Percentiles rank a stretch among this genome's conserved stretches.
phyloP scores from a whole-genome alignment of 2,329 filamentous ascomycete species.

The Aspergillus alliaceus region DNA sequence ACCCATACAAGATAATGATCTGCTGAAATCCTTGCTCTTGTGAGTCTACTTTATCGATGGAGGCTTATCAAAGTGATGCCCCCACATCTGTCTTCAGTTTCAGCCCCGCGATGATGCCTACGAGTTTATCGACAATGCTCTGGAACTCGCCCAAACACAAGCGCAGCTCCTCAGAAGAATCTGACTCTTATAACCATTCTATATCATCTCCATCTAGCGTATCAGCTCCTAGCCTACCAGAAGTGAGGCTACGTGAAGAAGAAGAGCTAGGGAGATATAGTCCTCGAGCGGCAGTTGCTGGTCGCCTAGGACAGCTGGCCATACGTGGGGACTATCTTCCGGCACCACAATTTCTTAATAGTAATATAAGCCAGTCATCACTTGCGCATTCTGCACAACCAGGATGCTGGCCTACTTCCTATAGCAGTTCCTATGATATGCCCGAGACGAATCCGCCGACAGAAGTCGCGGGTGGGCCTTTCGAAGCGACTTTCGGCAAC shows the following conservation, averaged over 20 bases:
- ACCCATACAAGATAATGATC: constrained; percentile 9
- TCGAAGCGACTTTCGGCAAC: constrained; percentile 10
- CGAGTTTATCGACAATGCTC: constrained; percentile 20
- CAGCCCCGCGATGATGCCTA: constrained; percentile 33
- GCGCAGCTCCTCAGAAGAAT: constrained; percentile 35
- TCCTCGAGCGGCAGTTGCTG: constrained; percentile 40
- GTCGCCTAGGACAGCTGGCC: constrained; percentile 41
- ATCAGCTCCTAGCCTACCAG: constrained; percentile 32
- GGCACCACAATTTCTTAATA: constrained; percentile 16
- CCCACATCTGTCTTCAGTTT: constrained; percentile 22
- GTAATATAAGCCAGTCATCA: constrained; percentile 11
- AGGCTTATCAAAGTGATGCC: constrained; percentile 19
- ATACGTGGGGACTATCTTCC: constrained; percentile 33
- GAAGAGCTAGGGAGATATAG: constrained; percentile 35
- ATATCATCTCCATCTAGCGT: constrained; percentile 34
- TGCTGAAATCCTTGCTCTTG: neutral
- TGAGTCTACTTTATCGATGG: constrained; percentile 1
- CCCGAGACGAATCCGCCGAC: constrained; percentile 15
- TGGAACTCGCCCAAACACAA: constrained; percentile 37
- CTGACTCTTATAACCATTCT: constrained; percentile 28
- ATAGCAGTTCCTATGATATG: constrained; percentile 18
- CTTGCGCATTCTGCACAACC: constrained; percentile 11
- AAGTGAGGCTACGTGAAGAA: constrained; percentile 31
- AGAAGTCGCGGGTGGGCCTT: constrained; percentile 8
- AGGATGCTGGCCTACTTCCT: constrained; percentile 11